Evolutionary conservation across 192 early-diverging fungal species (phyloP).

Genomic region (Coemansia biformis): DNA sequence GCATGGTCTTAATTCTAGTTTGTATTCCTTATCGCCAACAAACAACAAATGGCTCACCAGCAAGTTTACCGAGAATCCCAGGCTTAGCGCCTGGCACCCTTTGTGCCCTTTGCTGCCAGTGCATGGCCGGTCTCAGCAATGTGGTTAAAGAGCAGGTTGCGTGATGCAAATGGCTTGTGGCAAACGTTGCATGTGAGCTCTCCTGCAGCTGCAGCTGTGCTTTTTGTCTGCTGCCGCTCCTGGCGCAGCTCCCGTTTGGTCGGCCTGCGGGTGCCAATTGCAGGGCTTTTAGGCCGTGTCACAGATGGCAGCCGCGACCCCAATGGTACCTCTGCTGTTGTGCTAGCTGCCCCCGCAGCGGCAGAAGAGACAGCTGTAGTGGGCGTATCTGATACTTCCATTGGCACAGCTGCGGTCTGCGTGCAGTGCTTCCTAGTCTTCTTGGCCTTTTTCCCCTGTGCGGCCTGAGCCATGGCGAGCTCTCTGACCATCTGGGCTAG

Average conservation of each 20-base stretch:
- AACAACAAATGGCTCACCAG: no score
- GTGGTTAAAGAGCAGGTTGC: constrained; percentile 85
- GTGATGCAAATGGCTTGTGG: constrained; percentile 59
- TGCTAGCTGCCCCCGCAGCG: not conserved
- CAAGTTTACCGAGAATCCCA: no score
- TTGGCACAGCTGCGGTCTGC: not conserved
- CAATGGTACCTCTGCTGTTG: no score
- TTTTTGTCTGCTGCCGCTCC: constrained; percentile 55
- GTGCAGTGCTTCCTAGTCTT: constrained; percentile 46
- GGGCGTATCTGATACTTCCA: no score
- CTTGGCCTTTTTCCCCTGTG: constrained; percentile 38
- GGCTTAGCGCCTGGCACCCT: no score
- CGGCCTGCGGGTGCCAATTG: constrained; percentile 16
- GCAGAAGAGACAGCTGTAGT: not conserved
- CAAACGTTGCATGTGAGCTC: constrained; percentile 96
- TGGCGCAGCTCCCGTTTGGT: constrained; percentile 51
- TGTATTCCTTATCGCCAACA: no score
- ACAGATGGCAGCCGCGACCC: constrained; percentile 4
- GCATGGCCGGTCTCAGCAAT: constrained; percentile 86
- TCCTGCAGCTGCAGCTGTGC: constrained; percentile 15
- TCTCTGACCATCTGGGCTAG: constrained; percentile 46
- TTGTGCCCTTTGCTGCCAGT: constrained; percentile 4
- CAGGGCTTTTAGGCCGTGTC: not conserved
- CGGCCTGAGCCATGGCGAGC: constrained; percentile 28
- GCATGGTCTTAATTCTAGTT: no score